Evolutionary conservation across 768 basidiomycete genomes (phyloP).

Genomic region (Scleroderma bovista): DNA sequence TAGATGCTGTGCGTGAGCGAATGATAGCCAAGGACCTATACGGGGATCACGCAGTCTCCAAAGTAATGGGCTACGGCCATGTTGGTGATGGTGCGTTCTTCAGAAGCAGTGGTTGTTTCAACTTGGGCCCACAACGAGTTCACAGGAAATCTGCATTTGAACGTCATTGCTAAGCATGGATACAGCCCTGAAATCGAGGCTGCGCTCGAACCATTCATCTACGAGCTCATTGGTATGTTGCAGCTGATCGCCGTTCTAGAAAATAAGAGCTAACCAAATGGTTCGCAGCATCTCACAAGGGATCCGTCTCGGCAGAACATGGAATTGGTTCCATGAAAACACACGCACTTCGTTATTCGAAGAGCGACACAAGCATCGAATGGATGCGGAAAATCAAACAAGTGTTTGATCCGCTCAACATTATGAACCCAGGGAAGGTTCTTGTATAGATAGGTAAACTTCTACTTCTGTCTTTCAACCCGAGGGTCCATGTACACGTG

Average conservation of each 20-base stretch:
- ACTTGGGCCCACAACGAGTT: slow-evolving; percentile 1
- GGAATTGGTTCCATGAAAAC: slow-evolving; percentile 97
- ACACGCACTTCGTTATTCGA: slow-evolving; percentile 83
- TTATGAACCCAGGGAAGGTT: slow-evolving; percentile 92
- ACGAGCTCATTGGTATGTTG: slow-evolving; percentile 77
- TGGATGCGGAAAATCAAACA: slow-evolving; percentile 89
- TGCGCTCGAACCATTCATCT: slow-evolving; percentile 92
- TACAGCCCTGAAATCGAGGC: slow-evolving; percentile 82
- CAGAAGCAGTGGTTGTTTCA: neutral
- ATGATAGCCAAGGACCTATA: slow-evolving; percentile 66
- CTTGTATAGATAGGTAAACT: slow-evolving; percentile 21
- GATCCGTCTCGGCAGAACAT: slow-evolving; percentile 96
- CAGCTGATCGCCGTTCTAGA: neutral
- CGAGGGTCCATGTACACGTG: too few species aligned
- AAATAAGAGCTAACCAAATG: neutral
- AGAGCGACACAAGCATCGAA: slow-evolving; percentile 70
- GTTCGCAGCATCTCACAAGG: slow-evolving; percentile 60
- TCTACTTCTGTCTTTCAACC: neutral
- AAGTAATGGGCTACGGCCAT: slow-evolving; percentile 92
- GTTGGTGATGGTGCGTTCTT: slow-evolving; percentile 81
- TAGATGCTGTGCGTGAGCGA: slow-evolving; percentile 73
- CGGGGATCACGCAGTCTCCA: slow-evolving; percentile 67
- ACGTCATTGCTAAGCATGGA: slow-evolving; percentile 68
- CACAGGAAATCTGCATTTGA: slow-evolving; percentile 89
- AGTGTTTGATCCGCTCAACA: slow-evolving; percentile 83